Conservation (phyloP, 176 grass and related monocot species). For the Elaeis guineensis region DNA sequence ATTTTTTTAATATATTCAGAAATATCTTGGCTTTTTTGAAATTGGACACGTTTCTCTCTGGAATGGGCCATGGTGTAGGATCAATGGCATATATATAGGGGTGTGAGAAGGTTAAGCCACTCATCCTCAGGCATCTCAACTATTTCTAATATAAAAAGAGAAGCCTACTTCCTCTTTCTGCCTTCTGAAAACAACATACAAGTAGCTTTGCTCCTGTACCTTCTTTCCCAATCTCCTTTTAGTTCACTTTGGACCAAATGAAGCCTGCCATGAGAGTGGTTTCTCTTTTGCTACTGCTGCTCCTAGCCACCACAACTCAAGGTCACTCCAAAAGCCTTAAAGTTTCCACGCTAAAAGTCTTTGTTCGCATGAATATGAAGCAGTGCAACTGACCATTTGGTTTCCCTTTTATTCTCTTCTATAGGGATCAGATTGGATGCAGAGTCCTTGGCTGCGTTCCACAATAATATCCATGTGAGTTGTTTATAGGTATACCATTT, state of each 20-base stretch:
- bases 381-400: too few relatives aligned
- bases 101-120: conserved; percentile 8
- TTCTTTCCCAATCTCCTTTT: background rate
- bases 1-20: conserved; percentile 3
- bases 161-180: too few relatives aligned
- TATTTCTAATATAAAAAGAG: conserved; percentile 3
- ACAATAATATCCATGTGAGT: conserved; percentile 29
- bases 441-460: conserved; percentile 12
- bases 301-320: conserved; percentile 40
- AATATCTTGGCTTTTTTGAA: background rate
- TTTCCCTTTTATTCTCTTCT: background rate
- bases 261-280: conserved; percentile 32
- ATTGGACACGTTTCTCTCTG: conserved; percentile 16
- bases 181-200: too few relatives aligned
- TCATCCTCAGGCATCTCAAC: conserved; percentile 7
- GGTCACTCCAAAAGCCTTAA: conserved; percentile 29
- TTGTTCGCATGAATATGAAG: too few relatives aligned
- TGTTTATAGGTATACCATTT: too few relatives aligned
- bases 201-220: background rate
- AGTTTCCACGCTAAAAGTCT: too few relatives aligned
- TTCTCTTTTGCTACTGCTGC: conserved; percentile 39
- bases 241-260: conserved; percentile 31
- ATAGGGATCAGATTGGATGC: conserved; percentile 63
- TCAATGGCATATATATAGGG: background rate
- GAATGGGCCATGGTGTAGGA: background rate